Percentiles rank a stretch among this genome's conserved stretches.
These are phyloP conservation scores for Crithidia brevicula DNA, from an alignment of 208 protist species.

Conservation along the genomic window DNA sequence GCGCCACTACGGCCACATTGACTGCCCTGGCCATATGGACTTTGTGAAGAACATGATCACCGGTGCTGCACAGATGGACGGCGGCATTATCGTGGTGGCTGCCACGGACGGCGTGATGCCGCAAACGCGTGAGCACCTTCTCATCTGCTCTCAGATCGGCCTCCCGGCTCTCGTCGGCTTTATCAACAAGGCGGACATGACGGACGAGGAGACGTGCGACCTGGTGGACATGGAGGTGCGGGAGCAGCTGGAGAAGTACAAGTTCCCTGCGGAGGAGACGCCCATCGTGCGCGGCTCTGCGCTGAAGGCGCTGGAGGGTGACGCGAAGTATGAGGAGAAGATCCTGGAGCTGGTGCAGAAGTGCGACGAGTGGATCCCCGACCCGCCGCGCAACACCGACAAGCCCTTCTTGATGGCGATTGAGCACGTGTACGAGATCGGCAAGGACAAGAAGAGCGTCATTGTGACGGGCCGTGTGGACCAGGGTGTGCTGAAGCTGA, in stretches of 20 bases:
- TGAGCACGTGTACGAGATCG: constrained; percentile 94
- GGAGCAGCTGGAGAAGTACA: constrained; percentile 95
- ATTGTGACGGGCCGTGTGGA: constrained; percentile 97
- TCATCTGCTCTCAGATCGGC: constrained; percentile 98
- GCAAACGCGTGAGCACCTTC: constrained; percentile 99
- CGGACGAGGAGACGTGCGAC: constrained; percentile 95
- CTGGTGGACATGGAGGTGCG: constrained; percentile 98
- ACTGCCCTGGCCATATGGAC: constrained; percentile 99
- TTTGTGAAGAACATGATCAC: constrained; percentile 99
- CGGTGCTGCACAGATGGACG: constrained; percentile 97
- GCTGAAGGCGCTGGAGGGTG: constrained; percentile 96
- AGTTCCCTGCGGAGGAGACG: constrained; percentile 93
- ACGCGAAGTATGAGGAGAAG: constrained; percentile 91
- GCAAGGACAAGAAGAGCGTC: constrained; percentile 94
- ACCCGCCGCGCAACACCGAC: constrained; percentile 94
- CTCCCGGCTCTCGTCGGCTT: constrained; percentile 97
- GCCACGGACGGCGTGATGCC: constrained; percentile 98
- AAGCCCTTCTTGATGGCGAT: constrained; percentile 99
- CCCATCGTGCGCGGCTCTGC: constrained; percentile 95
- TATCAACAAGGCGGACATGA: constrained; percentile 98
- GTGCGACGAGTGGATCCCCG: constrained; percentile 94
- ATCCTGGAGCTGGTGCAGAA: constrained; percentile 95
- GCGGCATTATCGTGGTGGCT: constrained; percentile 92
- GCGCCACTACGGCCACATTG: constrained; percentile 99
- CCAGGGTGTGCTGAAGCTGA: constrained; percentile 93